Conservation (phyloP, 2,329 filamentous ascomycete species). For the Torrubiella hemipterigena region DNA sequence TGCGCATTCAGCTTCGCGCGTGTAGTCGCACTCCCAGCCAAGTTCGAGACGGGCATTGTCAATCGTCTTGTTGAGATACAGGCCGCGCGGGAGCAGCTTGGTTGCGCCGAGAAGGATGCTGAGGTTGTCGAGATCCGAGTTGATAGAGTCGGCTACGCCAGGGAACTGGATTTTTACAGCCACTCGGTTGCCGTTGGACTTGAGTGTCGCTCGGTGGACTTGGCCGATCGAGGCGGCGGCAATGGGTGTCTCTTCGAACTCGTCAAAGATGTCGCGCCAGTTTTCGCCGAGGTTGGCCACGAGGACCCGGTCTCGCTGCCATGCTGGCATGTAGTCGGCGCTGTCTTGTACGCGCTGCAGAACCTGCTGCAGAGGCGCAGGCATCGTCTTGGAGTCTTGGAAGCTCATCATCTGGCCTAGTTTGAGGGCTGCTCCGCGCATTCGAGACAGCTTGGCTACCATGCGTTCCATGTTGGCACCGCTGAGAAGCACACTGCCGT, state of each 20-base stretch:
- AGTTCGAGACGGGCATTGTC: conserved; percentile 87
- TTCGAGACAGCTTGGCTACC: conserved; percentile 83
- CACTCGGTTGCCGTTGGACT: conserved; percentile 61
- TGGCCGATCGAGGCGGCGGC: conserved; percentile 96
- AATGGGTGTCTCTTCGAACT: conserved; percentile 84
- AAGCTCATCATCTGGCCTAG: conserved; percentile 97
- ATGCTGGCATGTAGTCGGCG: conserved; percentile 95
- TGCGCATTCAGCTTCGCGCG: conserved; percentile 74
- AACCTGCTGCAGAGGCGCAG: conserved; percentile 74
- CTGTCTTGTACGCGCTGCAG: conserved; percentile 90
- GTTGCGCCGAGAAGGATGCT: conserved; percentile 84
- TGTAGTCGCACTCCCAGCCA: conserved; percentile 94
- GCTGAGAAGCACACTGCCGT: conserved; percentile 77
- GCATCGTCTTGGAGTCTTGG: conserved; percentile 92
- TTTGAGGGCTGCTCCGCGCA: conserved; percentile 95
- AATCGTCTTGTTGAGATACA: conserved; percentile 95
- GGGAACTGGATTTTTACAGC: conserved; percentile 98
- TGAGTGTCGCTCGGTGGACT: conserved; percentile 76
- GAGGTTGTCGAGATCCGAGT: conserved; percentile 90
- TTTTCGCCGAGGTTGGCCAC: conserved; percentile 63
- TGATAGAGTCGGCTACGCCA: conserved; percentile 88
- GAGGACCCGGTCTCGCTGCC: conserved; percentile 80
- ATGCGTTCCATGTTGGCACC: conserved; percentile 85
- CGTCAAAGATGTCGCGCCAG: conserved; percentile 73
- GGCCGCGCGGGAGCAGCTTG: conserved; percentile 74